Base-by-base conservation (phyloP, 345 rosid genomes). In the Abelmoschus esculentus region DNA sequence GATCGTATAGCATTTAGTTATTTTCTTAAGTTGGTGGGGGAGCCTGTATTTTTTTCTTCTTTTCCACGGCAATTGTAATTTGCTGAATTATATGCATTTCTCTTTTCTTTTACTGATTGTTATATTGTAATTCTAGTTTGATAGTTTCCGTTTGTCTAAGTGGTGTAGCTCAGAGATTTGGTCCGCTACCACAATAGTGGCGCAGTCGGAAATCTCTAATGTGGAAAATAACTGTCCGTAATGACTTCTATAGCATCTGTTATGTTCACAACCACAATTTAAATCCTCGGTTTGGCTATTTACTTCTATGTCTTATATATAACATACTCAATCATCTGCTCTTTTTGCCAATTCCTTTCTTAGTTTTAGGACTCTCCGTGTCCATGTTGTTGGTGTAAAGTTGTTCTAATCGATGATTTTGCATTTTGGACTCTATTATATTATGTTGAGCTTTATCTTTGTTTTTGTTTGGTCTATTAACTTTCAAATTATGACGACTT, bases 401-500 rank as follows among this genome's bases (percentile, higher is more conserved):
- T 63, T 55, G n/a, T 71, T 60, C 19, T 50, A 15, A 49, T 26
- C 18, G 15, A 44, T 71, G 3, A 32, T 42, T 12, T 4, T 18
- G 12, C 46, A 42, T 42, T 42, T 42, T 42, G 57, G 32, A 18
- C 31, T 14, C 18, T 14, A 54, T 40, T 71, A 38, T 32, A 69
- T 66, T 14, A 70, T 44, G 18, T 70, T 67, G 26, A 55, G 61
- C 55, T 75, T 66, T 69, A 11, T 22, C 55, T 22, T 61, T 62
- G 42, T 74, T 74, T 50, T 50, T 8, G 72, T 46, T 9, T 61
- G 19, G 9, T 53, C 28, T 61, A 29, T 29, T 15, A 56, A 54
- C 14, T 4, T 47, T 71, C 26, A n/a, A 64, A 28, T 49, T 69
- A 32, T 46, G 22, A 7, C 62, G 7, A 36, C 76, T 75, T 60